Base-by-base conservation (phyloP, 2,329 filamentous ascomycete genomes). In the Alternaria angustiovoidea region DNA sequence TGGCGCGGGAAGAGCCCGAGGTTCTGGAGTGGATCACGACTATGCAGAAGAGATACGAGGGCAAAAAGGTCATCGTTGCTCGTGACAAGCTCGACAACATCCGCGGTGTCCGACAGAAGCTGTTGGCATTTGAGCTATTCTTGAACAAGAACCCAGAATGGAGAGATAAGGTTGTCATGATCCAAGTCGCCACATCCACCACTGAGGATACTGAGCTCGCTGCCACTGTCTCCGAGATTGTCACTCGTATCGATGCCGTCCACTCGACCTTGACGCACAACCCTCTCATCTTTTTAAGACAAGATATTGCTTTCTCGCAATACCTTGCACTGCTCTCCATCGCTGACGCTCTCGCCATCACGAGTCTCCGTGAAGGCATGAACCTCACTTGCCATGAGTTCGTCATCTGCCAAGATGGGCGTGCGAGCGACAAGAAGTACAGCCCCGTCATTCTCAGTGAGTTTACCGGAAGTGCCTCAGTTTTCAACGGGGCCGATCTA, bases 381-480 rank as follows among this genome's bases (percentile, higher is more conserved):
- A 98, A 97, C 75, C 81, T 98, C 57, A 97, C 94, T 0, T 94
- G 91, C 6, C 95, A 98, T 75, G 94, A 98, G 76, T 98, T 93
- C 73, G 86, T 97, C 34, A 92, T 92, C 67, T 97, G 94, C 74
- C 94, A 98, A 75, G 94, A 98, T 72, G 94, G 94, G 41, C 87
- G 87, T 67, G 84, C 85, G 52, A 81, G 87, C 63, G 83, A 85
- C 2, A 93, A 93, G 81, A 94, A 92, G 79, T 89, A 95, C 72
- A 93, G 93, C 2, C 94, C 93, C 1, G 84, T 98, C 43, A 97
- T 98, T 66, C 83, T 98, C 54, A 97, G 93, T 64, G 94, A 98
- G 76, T 98, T 98, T 75, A 97, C 94, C 2, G 95, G 94, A 24
- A 96, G 93, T 61, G 89, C 94, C 1, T 92, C 91, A 0, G 85